A percentile compares a stretch with the other conserved stretches of the same genome.
Evolutionary conservation across 768 basidiomycete genomes (phyloP).

Genomic region (Roridomyces roridus): DNA sequence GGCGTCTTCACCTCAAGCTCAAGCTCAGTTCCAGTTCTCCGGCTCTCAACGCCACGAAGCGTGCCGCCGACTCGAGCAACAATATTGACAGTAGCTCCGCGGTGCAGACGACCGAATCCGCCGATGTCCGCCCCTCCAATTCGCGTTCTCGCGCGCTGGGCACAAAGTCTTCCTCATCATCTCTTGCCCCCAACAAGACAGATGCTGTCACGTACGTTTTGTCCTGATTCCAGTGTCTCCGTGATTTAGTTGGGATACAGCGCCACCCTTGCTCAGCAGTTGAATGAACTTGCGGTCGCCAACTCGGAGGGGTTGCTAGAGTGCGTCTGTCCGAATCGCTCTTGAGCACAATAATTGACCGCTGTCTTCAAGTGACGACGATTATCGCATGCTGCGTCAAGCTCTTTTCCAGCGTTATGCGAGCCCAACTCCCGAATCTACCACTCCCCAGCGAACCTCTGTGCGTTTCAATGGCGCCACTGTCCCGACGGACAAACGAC

Average conservation of each 20-base stretch:
- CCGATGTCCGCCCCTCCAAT: slow-evolving; percentile 23
- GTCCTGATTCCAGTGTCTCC: slow-evolving; percentile 4
- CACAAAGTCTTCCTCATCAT: slow-evolving; percentile 27
- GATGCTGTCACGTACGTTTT: slow-evolving; percentile 62
- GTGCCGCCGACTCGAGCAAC: no score
- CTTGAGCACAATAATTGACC: neutral
- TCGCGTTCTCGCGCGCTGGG: slow-evolving; percentile 31
- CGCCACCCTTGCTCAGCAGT: slow-evolving; percentile 76
- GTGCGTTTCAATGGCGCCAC: slow-evolving; percentile 36
- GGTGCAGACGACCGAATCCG: slow-evolving; percentile 24
- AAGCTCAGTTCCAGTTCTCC: slow-evolving; percentile 25
- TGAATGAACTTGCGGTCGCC: slow-evolving; percentile 81
- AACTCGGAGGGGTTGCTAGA: slow-evolving; percentile 82
- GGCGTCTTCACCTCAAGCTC: slow-evolving; percentile 25
- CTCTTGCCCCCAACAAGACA: slow-evolving; percentile 37
- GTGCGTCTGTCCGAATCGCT: slow-evolving; percentile 45
- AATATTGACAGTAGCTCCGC: no score
- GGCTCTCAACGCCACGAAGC: slow-evolving; percentile 9
- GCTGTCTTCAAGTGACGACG: slow-evolving; percentile 69
- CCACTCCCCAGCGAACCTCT: slow-evolving; percentile 40
- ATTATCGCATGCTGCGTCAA: slow-evolving; percentile 83
- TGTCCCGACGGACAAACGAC: slow-evolving; percentile 34
- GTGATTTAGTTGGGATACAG: slow-evolving; percentile 42
- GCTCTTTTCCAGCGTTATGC: slow-evolving; percentile 85
- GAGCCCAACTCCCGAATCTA: slow-evolving; percentile 57